Evolutionary conservation across 2,329 filamentous ascomycete species (phyloP), one percentile per base, ranked within the genome.

Genomic region (Arthrobotrys iridis): DNA sequence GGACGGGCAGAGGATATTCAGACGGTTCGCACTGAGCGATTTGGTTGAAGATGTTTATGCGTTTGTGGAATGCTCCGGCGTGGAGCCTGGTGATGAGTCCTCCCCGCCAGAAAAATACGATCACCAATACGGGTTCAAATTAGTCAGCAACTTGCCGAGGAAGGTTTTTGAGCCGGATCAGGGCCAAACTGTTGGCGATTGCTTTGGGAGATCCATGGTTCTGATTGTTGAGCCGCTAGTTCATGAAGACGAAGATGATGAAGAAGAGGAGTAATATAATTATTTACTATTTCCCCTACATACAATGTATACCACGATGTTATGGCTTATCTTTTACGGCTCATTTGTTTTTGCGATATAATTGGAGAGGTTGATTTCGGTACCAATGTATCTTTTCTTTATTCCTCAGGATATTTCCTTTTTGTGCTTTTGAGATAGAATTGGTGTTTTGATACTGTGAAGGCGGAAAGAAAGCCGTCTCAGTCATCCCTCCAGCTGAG

Each of bases 41-140:
- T 85, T 87, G 1, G 84, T 98, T 37, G 94, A 98, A 81, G 93
- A 97, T 80, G 83, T 99, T 4, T 98, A 98, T 82, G 95, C 94
- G 0, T 97, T 96, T 83, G 93, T 98, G 1, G 95, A 99, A 81
- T 98, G 94, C 83, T 90, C 93, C 81, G 89, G 92, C 60, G 79
- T 90, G 4, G 79, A 93, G 2, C 82, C 86, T 35, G 82, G 83
- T 1, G 82, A 80, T 20, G 82, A 81, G 15, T 78, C 48, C 6
- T 59, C 76, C 65, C 43, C 28, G 57, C 92, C 93, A 0, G 84
- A 86, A 20, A 87, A 84, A 18, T 98, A 95, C 81, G 85, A 89
- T 78, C 93, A 98, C 81, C 85, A 89, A 78, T 99, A 95, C 83
- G 84, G 84, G n/a, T 99, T 99, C 82, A 87, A 87, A 67, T 88